Percentiles rank a stretch among this genome's conserved stretches.
phyloP scores from a whole-genome alignment of 2,329 filamentous ascomycete genomes.

The Cercospora janseana region DNA sequence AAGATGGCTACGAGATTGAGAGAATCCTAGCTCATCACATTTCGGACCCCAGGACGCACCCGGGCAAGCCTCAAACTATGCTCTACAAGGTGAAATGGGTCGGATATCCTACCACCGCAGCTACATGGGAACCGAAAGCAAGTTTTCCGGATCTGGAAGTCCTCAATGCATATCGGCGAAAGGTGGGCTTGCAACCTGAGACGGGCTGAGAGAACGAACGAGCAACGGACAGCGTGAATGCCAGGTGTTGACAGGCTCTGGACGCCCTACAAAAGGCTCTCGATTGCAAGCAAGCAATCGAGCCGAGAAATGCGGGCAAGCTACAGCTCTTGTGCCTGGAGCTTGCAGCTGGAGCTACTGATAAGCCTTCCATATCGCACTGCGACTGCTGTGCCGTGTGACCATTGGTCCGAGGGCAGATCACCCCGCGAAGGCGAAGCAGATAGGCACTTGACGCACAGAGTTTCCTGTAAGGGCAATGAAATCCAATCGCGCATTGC shows the following conservation, averaged over 20 bases:
- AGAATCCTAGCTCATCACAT: conserved; percentile 30
- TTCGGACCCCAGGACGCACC: conserved; percentile 32
- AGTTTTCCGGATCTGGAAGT: conserved; percentile 27
- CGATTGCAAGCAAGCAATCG: neutral
- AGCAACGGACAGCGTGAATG: neutral
- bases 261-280: no score
- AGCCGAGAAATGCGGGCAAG: conserved; percentile 1
- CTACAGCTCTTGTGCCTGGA: conserved; percentile 1
- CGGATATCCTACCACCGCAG: conserved; percentile 25
- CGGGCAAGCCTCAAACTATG: conserved; percentile 32
- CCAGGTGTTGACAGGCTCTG: neutral
- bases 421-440: no score
- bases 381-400: no score
- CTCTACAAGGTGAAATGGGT: conserved; percentile 37
- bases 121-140: conserved; percentile 32
- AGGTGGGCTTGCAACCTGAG: conserved; percentile 15
- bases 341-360: no score
- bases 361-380: no score
- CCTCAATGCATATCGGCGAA: conserved; percentile 27
- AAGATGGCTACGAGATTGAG: conserved; percentile 30
- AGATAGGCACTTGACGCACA: conserved; percentile 3
- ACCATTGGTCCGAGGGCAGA: no score
- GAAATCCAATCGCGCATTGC: neutral
- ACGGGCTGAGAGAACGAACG: neutral
- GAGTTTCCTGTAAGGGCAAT: neutral